These are phyloP conservation scores for Eurotiales sp. DNA, from an alignment of 2,329 filamentous ascomycete species.

Conservation along the genomic window DNA sequence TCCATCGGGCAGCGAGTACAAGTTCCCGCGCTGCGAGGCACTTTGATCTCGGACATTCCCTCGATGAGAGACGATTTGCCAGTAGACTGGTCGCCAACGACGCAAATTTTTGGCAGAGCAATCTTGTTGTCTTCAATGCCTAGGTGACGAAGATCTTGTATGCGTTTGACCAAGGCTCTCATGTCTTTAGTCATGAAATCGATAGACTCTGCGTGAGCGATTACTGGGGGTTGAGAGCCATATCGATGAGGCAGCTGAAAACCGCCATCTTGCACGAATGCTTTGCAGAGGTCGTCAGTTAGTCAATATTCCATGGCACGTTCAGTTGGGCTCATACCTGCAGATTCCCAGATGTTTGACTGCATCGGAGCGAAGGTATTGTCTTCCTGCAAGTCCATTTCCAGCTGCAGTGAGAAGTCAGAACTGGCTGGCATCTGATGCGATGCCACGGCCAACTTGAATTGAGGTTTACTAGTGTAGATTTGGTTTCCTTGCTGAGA, in stretches of 20 bases:
- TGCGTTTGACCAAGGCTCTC: slow-evolving; percentile 36
- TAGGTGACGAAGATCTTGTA: slow-evolving; percentile 62
- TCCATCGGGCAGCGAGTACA: slow-evolving; percentile 80
- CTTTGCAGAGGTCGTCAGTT: neutral
- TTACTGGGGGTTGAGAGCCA: neutral
- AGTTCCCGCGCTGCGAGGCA: slow-evolving; percentile 66
- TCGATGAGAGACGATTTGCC: slow-evolving; percentile 71
- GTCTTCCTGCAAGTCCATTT: no score
- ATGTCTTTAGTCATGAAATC: slow-evolving; percentile 30
- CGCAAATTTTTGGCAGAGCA: slow-evolving; percentile 71
- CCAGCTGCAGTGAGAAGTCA: no score
- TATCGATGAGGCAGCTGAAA: neutral
- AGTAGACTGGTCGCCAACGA: slow-evolving; percentile 80
- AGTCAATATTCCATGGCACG: neutral
- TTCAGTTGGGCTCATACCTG: neutral
- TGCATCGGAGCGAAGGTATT: no score
- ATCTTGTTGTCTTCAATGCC: slow-evolving; percentile 66
- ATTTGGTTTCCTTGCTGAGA: no score
- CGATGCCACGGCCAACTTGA: no score
- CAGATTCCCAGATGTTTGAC: neutral
- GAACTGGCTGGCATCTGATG: no score
- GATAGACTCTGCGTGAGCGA: slow-evolving; percentile 17
- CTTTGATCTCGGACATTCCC: slow-evolving; percentile 62
- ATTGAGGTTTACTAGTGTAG: no score
- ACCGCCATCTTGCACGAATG: neutral